These are phyloP conservation scores for Gonapodya prolifera DNA, from an alignment of 192 early-diverging fungal species.

Conservation along the genomic window DNA sequence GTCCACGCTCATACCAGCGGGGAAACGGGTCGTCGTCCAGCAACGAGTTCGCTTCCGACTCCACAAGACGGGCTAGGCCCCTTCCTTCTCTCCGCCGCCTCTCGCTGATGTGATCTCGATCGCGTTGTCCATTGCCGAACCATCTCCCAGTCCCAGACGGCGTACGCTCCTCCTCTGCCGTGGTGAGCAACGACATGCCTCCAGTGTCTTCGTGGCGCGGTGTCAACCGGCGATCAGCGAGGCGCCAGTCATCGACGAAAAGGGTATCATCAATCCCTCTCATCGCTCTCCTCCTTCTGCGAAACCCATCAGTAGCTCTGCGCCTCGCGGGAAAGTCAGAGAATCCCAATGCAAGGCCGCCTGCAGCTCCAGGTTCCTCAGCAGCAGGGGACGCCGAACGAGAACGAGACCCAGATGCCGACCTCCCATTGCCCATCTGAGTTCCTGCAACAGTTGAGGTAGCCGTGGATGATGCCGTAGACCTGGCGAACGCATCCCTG, in stretches of 20 bases:
- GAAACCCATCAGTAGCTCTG: background rate
- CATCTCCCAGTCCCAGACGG: background rate
- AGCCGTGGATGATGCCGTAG: background rate
- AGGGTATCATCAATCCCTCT: background rate
- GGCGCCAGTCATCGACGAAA: background rate
- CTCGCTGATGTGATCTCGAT: background rate
- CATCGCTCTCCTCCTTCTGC: background rate
- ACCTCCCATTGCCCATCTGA: background rate
- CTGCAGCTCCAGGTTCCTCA: background rate
- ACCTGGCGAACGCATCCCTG: background rate
- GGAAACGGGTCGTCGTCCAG: background rate
- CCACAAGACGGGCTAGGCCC: background rate
- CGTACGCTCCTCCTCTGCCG: background rate
- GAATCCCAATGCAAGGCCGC: background rate
- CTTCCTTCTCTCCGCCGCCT: background rate
- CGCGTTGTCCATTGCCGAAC: background rate
- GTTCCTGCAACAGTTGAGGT: too few species aligned
- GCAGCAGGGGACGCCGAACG: background rate
- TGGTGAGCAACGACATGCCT: background rate
- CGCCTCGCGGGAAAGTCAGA: background rate
- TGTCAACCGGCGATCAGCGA: background rate
- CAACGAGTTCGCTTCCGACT: background rate
- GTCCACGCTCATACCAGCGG: background rate
- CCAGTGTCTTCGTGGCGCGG: background rate
- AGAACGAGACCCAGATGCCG: background rate